A percentile compares a stretch with the other conserved stretches of the same genome.
Conservation (phyloP, 192 early-diverging fungal genomes). For the Coemansia sp. region DNA sequence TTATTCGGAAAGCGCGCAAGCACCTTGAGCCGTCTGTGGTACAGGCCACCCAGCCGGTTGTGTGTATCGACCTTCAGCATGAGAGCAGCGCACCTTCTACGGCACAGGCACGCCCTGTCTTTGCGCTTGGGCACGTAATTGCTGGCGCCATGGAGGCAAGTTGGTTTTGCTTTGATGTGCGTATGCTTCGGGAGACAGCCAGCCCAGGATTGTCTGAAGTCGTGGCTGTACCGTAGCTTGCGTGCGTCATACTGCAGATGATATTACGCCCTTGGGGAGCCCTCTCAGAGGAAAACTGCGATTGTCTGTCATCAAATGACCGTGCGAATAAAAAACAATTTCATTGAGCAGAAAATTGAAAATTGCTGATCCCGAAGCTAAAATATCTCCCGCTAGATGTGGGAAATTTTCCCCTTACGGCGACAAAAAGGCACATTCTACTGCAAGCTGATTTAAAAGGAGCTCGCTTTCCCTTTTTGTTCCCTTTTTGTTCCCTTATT, state of each 20-base stretch:
- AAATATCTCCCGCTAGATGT: no score
- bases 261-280: no score
- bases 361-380: no score
- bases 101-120: conserved; percentile 5
- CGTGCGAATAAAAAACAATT: no score
- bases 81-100: background rate
- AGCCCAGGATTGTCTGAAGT: conserved; percentile 4
- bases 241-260: no score
- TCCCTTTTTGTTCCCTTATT: background rate
- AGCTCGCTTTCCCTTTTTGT: background rate
- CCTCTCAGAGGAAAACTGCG: no score
- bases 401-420: no score
- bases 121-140: conserved; percentile 27
- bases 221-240: conserved; percentile 4
- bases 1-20: conserved; percentile 2
- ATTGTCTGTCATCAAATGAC: no score
- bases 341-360: no score
- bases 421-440: no score
- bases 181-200: conserved; percentile 8
- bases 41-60: conserved; percentile 30
- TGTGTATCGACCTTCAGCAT: conserved; percentile 5
- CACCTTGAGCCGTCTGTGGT: conserved; percentile 12
- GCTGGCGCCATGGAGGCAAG: conserved; percentile 3
- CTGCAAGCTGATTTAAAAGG: background rate
- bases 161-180: conserved; percentile 14